Percentiles rank a stretch among this genome's conserved stretches.
Conservation (phyloP, 139 green algal genomes). For the Tetraselmis striata region DNA sequence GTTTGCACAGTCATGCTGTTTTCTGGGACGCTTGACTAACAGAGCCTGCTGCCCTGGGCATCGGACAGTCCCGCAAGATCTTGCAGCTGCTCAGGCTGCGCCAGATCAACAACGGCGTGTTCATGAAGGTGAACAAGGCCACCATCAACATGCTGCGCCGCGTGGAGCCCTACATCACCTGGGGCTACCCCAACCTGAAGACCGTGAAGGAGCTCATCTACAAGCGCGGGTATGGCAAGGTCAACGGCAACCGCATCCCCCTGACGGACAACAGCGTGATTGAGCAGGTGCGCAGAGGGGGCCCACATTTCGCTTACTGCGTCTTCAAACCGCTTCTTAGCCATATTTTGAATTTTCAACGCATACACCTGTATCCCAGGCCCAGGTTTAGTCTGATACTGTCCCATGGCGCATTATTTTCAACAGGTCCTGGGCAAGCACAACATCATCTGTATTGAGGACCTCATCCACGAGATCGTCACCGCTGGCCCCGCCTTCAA, state of each 20-base stretch:
- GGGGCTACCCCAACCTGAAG: constrained; percentile 97
- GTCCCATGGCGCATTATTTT: no score
- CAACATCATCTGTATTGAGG: constrained; percentile 98
- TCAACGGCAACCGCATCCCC: constrained; percentile 78
- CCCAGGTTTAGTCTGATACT: not conserved
- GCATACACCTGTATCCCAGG: not conserved
- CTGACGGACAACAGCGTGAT: constrained; percentile 97
- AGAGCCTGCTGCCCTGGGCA: not conserved
- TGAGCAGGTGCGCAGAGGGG: constrained; percentile 79
- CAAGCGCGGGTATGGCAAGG: constrained; percentile 98
- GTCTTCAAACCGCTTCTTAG: no score
- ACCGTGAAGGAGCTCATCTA: constrained; percentile 96
- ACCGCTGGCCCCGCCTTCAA: constrained; percentile 94
- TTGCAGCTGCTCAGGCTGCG: constrained; percentile 94
- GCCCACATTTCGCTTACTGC: no score
- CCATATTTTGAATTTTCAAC: not conserved
- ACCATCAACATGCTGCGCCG: constrained; percentile 91
- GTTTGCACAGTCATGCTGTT: no score
- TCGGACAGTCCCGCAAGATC: constrained; percentile 89
- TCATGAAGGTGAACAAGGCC: constrained; percentile 97
- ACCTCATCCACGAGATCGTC: constrained; percentile 97
- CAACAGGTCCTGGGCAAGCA: constrained; percentile 69
- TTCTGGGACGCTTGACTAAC: no score
- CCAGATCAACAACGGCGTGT: constrained; percentile 98
- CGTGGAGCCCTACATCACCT: constrained; percentile 97